Base-by-base conservation (phyloP, 148 eudicot species). In the Rhododendron vialii region DNA sequence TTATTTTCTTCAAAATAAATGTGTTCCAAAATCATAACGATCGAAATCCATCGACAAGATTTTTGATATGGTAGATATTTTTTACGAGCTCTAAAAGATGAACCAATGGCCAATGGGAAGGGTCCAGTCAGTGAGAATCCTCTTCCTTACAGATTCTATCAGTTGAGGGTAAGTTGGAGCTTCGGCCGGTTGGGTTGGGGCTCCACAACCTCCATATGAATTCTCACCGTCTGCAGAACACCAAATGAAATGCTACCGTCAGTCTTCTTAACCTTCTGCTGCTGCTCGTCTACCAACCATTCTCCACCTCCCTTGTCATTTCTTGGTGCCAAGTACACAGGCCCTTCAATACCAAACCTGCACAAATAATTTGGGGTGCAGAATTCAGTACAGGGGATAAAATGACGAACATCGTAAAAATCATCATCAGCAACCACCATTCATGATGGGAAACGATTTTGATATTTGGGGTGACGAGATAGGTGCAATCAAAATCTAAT, bases 341-440 rank as follows among this genome's bases (percentile, higher is more conserved):
- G 98, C 63, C 99, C 99, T 90, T 95, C 98, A 47, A 97, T 97
- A 30, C 99, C 99, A 88, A 89, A 97, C 88, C 99, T 97, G 92
- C 48, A 90, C 18, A 79, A 5, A 26, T 2, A 3, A 41, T 36
- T 26, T 59, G 55, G 83, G 43, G 24, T 4, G 8, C 20, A 75
- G 47, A 4, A 63, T 63, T 8, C 30, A 75, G 33, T 51, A 13
- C 33, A 61, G 47, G 2, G 48, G 53, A n/a, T 61, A 65, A 35
- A 22, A 61, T 12, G 24, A 67, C 3, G 2, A 41, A n/a, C 73
- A 82, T 22, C 6, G 12, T 38, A 59, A 81, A 22, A 45, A 80
- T 15, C 50, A 47, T 11, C 14, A 24, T n/a, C 33, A 1, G n/a
- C 24, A 76, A 76, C 5, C 41, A 36, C 13, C 9, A 36, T 76